Conservation (phyloP, 495 filamentous ascomycete species). For the Penicillium ucsense region DNA sequence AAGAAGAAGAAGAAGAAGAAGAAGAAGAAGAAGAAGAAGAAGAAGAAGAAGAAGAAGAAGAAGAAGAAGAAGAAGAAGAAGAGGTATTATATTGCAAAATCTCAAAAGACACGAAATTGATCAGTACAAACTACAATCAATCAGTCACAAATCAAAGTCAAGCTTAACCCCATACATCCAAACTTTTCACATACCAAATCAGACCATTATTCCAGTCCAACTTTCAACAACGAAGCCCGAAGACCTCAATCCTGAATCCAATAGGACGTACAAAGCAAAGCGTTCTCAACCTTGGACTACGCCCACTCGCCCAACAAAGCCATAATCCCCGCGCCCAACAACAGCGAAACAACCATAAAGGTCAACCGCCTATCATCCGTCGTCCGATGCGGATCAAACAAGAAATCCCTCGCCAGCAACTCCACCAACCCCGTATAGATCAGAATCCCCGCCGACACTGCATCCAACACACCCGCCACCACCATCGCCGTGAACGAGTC, state of each 20-base stretch:
- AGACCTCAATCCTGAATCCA: too few species aligned
- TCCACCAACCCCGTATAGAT: conserved; percentile 35
- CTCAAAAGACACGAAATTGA: too few species aligned
- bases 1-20: too few species aligned
- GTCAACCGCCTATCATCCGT: conserved; percentile 21
- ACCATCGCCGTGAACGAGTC: conserved; percentile 28
- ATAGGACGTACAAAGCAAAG: too few species aligned
- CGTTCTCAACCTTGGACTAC: background rate
- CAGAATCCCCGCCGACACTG: conserved; percentile 29
- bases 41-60: too few species aligned
- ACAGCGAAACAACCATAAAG: conserved; percentile 25
- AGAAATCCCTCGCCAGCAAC: conserved; percentile 29
- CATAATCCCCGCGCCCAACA: conserved; percentile 31
- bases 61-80: too few species aligned
- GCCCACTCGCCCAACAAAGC: conserved; percentile 34
- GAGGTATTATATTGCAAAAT: too few species aligned
- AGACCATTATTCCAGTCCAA: background rate
- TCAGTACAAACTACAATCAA: too few species aligned
- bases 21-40: too few species aligned
- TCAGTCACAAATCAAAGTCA: too few species aligned
- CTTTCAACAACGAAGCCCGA: background rate
- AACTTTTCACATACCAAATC: too few species aligned
- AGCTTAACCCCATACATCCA: too few species aligned
- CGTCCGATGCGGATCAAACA: conserved; percentile 31
- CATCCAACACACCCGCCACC: conserved; percentile 29